Evolutionary conservation across 2,329 filamentous ascomycete species (phyloP).

Genomic region (Metarhizium sp.): DNA sequence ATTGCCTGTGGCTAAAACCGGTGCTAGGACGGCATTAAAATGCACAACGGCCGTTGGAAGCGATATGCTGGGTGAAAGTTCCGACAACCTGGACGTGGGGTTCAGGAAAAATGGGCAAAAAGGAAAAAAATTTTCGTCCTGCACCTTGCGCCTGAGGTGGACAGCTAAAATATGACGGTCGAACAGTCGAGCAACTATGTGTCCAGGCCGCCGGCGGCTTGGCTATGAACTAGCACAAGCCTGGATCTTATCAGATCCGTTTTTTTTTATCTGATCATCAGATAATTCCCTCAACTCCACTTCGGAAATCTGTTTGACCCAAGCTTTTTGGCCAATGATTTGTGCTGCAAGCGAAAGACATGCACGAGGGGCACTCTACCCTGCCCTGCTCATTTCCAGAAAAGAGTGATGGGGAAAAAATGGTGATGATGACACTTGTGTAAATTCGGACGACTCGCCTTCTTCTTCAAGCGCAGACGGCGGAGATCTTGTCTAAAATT

Average conservation of each 20-base stretch:
- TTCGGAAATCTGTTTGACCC: neutral
- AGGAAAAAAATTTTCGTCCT: conserved; percentile 2
- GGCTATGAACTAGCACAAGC: conserved; percentile 3
- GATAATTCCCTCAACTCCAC: conserved; percentile 36
- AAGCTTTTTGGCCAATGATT: neutral
- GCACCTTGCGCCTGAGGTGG: neutral
- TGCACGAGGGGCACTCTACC: no score
- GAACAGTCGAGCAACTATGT: neutral
- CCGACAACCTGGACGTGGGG: neutral
- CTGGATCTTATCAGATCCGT: conserved; percentile 31
- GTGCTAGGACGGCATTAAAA: neutral
- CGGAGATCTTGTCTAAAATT: no score
- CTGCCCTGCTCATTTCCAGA: no score
- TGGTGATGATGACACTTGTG: neutral
- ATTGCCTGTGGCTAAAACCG: no score
- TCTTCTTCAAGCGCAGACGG: no score
- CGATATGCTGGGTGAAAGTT: neutral
- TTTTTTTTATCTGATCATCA: conserved; percentile 46
- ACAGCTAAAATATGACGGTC: neutral
- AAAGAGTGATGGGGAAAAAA: no score
- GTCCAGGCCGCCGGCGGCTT: conserved; percentile 1
- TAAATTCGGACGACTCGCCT: no score
- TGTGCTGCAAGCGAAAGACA: neutral
- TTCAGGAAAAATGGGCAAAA: neutral
- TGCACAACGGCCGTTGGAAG: neutral